Conservation (phyloP, 805 yeast species). For the Ogataea siamensis region DNA sequence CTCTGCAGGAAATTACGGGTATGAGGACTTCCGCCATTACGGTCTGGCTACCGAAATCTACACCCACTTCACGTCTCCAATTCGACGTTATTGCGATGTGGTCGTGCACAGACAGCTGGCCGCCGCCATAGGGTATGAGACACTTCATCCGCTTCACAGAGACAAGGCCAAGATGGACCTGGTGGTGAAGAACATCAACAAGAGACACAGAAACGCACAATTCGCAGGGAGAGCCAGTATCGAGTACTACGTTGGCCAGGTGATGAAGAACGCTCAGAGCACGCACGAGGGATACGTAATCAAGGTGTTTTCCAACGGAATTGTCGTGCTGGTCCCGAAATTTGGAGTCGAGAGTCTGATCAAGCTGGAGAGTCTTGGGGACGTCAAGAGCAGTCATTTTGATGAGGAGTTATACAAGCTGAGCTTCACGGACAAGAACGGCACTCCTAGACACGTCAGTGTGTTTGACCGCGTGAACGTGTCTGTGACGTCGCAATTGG, state of each 20-base stretch:
- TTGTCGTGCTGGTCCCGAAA: constrained; percentile 90
- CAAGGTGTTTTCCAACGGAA: constrained; percentile 90
- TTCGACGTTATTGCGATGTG: constrained; percentile 95
- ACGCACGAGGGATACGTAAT: constrained; percentile 87
- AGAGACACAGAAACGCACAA: constrained; percentile 95
- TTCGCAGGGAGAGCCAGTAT: constrained; percentile 98
- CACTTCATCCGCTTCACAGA: constrained; percentile 74
- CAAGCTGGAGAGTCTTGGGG: constrained; percentile 71
- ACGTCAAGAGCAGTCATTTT: constrained; percentile 58
- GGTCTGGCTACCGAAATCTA: constrained; percentile 97
- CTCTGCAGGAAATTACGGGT: constrained; percentile 84
- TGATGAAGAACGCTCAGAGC: constrained; percentile 79
- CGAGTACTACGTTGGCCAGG: constrained; percentile 97
- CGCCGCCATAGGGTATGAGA: constrained; percentile 95
- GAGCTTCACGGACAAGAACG: constrained; percentile 45
- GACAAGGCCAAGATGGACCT: constrained; percentile 88
- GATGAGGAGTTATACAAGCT: constrained; percentile 78
- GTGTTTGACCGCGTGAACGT: constrained; percentile 88
- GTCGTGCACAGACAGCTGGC: constrained; percentile 97
- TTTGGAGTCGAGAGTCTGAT: constrained; percentile 95
- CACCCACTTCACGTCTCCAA: constrained; percentile 98
- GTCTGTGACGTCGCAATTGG: constrained; percentile 75
- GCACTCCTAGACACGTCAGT: constrained; percentile 40
- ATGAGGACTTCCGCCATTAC: constrained; percentile 91
- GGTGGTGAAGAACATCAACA: constrained; percentile 85